Percentiles rank a stretch among this genome's conserved stretches.
These are phyloP conservation scores for Striga hermonthica DNA, from an alignment of 305 asterid genomes.

Conservation along the genomic window DNA sequence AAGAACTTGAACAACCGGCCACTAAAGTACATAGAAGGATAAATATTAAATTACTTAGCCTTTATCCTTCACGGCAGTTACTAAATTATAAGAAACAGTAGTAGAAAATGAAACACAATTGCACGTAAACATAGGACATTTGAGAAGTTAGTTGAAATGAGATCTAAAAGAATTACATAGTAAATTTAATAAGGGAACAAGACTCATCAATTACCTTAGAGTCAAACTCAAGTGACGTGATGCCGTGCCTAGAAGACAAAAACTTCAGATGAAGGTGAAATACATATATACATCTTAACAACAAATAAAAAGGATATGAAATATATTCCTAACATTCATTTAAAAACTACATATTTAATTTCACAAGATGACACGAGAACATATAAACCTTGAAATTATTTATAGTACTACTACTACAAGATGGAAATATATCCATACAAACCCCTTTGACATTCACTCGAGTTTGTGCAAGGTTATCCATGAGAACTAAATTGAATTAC, in stretches of 20 bases:
- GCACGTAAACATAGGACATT: too few relatives aligned
- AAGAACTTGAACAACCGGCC: too few relatives aligned
- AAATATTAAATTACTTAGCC: too few relatives aligned
- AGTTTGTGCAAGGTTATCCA: background rate
- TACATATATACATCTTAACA: background rate
- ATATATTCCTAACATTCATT: too few relatives aligned
- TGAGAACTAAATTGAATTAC: background rate
- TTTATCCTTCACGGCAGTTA: too few relatives aligned
- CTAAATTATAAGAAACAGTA: too few relatives aligned
- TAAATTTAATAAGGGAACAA: slow-evolving; percentile 11
- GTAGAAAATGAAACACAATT: too few relatives aligned
- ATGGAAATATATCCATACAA: background rate
- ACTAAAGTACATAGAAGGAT: too few relatives aligned
- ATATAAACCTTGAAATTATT: background rate
- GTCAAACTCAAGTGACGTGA: slow-evolving; percentile 79
- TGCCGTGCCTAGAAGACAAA: slow-evolving; percentile 57
- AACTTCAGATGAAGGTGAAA: slow-evolving; percentile 10
- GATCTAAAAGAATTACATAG: too few relatives aligned
- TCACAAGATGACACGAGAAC: background rate
- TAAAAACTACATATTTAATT: too few relatives aligned
- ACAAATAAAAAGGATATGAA: background rate
- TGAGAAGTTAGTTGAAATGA: too few relatives aligned
- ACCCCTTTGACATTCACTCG: background rate
- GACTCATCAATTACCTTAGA: slow-evolving; percentile 55
- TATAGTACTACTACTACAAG: too few relatives aligned